Evolutionary conservation across 768 basidiomycete genomes (phyloP).

Genomic region (Imleria badia): DNA sequence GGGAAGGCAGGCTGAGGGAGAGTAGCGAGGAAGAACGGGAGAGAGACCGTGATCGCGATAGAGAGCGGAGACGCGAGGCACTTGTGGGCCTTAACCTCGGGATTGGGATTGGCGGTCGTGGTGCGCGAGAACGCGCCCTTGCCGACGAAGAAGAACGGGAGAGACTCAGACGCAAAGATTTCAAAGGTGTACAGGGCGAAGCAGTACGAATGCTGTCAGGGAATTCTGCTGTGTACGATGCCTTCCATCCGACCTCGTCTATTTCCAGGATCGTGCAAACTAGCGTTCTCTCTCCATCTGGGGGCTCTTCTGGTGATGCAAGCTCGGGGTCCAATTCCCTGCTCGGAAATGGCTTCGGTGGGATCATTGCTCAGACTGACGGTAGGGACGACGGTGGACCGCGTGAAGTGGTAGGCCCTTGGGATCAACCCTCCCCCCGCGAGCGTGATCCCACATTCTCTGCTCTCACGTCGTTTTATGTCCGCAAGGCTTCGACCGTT

Average conservation of each 20-base stretch:
- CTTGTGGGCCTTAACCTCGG: constrained; percentile 41
- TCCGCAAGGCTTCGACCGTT: constrained; percentile 23
- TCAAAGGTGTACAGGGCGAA: constrained; percentile 39
- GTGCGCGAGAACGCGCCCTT: constrained; percentile 60
- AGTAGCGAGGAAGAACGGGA: constrained; percentile 39
- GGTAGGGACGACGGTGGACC: constrained; percentile 24
- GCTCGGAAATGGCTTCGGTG: constrained; percentile 24
- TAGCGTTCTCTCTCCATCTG: constrained; percentile 21
- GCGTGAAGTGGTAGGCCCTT: constrained; percentile 31
- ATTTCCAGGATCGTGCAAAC: constrained; percentile 28
- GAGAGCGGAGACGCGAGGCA: constrained; percentile 41
- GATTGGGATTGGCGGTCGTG: constrained; percentile 38
- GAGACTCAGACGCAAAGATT: constrained; percentile 54
- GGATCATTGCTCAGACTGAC: constrained; percentile 26
- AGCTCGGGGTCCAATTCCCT: constrained; percentile 17
- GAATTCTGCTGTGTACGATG: constrained; percentile 62
- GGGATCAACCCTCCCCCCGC: constrained; percentile 34
- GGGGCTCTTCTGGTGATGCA: constrained; percentile 19
- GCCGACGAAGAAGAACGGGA: constrained; percentile 58
- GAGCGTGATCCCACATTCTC: constrained; percentile 31
- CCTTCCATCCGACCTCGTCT: constrained; percentile 65
- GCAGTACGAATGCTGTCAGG: constrained; percentile 39
- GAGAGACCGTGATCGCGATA: constrained; percentile 48
- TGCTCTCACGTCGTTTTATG: constrained; percentile 29
- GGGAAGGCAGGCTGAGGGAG: constrained; percentile 36